Percentiles rank a stretch among this genome's conserved stretches.
These are phyloP conservation scores for Nakazawaea anatomiae DNA, from an alignment of 805 yeast species.

Conservation along the genomic window DNA sequence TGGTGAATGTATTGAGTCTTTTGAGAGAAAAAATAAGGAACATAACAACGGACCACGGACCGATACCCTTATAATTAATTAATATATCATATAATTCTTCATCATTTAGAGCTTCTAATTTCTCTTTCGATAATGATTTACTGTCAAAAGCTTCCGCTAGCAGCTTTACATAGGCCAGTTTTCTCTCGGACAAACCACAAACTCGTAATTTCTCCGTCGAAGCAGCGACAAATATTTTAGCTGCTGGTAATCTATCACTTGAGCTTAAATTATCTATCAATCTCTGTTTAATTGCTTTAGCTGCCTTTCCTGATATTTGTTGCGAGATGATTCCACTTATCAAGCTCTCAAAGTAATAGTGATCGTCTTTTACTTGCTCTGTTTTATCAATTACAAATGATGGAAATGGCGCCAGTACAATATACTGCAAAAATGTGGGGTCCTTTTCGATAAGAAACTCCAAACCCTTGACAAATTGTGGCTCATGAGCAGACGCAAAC, in stretches of 20 bases:
- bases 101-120: slow-evolving; percentile 32
- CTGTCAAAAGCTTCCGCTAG: slow-evolving; percentile 47
- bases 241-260: slow-evolving; percentile 39
- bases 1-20: slow-evolving; percentile 65
- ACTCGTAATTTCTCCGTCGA: slow-evolving; percentile 44
- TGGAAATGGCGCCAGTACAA: slow-evolving; percentile 6
- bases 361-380: slow-evolving; percentile 9
- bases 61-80: slow-evolving; percentile 61
- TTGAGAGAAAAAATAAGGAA: slow-evolving; percentile 66
- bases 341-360: slow-evolving; percentile 34
- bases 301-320: slow-evolving; percentile 80
- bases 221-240: slow-evolving; percentile 36
- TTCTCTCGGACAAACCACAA: slow-evolving; percentile 66
- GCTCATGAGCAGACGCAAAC: slow-evolving; percentile 13
- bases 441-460: slow-evolving; percentile 18
- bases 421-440: slow-evolving; percentile 14
- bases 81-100: slow-evolving; percentile 44
- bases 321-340: slow-evolving; percentile 56
- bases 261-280: slow-evolving; percentile 32
- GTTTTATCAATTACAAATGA: neutral
- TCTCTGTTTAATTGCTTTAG: slow-evolving; percentile 51
- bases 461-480: slow-evolving; percentile 19
- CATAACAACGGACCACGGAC: slow-evolving; percentile 89
- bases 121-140: slow-evolving; percentile 27
- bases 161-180: slow-evolving; percentile 55